Evolutionary conservation across 345 rosid species (phyloP).

Genomic region (Turnera subulata): DNA sequence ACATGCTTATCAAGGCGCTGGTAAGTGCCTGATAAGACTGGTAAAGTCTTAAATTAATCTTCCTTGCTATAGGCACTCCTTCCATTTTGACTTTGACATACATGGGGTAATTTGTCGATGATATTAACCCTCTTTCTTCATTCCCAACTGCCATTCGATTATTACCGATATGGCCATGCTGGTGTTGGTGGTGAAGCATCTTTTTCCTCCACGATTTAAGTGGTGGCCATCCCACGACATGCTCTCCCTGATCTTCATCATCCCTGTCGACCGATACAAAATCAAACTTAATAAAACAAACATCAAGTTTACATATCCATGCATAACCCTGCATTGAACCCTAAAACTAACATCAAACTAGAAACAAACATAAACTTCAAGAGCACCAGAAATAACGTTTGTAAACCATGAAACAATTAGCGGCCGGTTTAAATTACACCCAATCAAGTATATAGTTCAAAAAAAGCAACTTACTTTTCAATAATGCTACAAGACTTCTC

Average conservation of each 20-base stretch:
- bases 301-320: no score
- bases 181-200: conserved; percentile 22
- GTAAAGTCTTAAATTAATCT: conserved; percentile 46
- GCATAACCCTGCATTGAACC: no score
- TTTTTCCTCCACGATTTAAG: conserved; percentile 63
- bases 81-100: conserved; percentile 79
- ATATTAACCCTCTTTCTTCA: not conserved
- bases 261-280: conserved; percentile 1
- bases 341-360: no score
- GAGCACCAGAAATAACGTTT: no score
- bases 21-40: conserved; percentile 43
- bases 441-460: no score
- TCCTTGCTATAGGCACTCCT: conserved; percentile 61
- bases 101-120: conserved; percentile 21
- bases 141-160: conserved; percentile 4
- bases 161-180: conserved; percentile 3
- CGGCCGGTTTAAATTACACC: no score
- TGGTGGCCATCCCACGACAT: conserved; percentile 77
- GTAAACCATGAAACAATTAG: no score
- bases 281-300: not conserved
- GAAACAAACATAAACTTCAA: no score
- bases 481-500: conserved; percentile 27
- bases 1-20: conserved; percentile 46
- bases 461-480: conserved; percentile 32
- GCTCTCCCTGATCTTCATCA: conserved; percentile 25